phyloP scores from a whole-genome alignment of 352 stramenopile genomes.

The Blastocystis sp. region DNA sequence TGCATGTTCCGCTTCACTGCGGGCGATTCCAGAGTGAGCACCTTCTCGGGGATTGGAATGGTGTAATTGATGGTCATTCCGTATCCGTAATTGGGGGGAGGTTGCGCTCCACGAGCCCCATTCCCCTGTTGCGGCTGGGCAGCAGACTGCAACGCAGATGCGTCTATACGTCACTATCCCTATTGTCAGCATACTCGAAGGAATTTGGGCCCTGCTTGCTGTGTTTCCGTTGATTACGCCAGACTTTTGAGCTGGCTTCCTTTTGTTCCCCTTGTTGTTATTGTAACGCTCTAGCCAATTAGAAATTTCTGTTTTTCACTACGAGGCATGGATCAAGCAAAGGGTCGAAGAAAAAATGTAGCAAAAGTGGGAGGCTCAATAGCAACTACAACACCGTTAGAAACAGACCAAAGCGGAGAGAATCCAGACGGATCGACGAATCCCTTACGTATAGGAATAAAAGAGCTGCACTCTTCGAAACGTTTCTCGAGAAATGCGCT shows the following conservation, averaged over 20 bases:
- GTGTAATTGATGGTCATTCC: conserved; percentile 17
- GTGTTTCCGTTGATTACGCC: no score
- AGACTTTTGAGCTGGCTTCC: neutral
- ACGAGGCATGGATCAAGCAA: neutral
- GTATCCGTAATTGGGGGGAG: conserved; percentile 20
- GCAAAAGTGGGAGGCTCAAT: neutral
- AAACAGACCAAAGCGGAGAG: no score
- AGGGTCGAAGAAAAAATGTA: neutral
- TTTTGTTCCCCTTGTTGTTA: neutral
- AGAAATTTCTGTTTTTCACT: neutral
- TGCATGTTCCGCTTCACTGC: conserved; percentile 20
- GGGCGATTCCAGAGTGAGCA: conserved; percentile 1
- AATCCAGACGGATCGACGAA: no score
- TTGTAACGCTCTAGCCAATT: neutral
- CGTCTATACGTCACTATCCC: neutral
- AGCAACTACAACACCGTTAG: neutral
- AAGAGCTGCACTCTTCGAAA: no score
- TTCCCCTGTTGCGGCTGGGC: neutral
- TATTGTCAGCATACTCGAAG: no score
- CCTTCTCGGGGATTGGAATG: conserved; percentile 25
- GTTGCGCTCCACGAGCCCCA: neutral
- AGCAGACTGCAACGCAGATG: neutral
- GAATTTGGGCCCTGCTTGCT: no score
- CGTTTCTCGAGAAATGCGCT: no score
- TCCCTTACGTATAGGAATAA: no score